A percentile compares a stretch with the other conserved stretches of the same genome.
Evolutionary conservation across 2,329 filamentous ascomycete species (phyloP).

Genomic region (Trichoderma sp.): DNA sequence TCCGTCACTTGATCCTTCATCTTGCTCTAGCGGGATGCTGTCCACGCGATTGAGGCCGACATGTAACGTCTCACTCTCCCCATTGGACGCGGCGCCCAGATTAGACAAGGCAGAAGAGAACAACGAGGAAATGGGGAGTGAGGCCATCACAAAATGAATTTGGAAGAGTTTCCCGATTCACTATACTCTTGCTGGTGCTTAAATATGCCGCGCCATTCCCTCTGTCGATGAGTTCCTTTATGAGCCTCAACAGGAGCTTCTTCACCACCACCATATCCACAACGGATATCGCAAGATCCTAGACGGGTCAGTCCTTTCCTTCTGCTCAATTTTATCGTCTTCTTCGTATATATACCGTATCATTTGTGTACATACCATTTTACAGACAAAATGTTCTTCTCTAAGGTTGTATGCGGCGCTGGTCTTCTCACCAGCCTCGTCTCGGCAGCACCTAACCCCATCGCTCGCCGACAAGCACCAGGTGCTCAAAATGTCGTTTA

Average conservation of each 20-base stretch:
- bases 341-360: constrained; percentile 8
- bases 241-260: constrained; percentile 6
- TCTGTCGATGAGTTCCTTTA: not conserved
- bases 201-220: not conserved
- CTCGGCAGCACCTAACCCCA: constrained; percentile 13
- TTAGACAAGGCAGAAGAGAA: not conserved
- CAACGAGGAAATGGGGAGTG: not conserved
- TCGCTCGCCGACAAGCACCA: constrained; percentile 17
- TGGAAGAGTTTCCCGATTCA: not conserved
- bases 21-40: not conserved
- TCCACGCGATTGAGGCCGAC: not conserved
- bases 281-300: not conserved
- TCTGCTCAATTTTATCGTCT: not conserved
- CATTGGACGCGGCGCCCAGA: constrained; percentile 7
- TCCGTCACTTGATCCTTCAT: constrained; percentile 17
- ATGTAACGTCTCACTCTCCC: constrained; percentile 14
- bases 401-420: not conserved
- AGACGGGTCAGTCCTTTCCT: constrained; percentile 14
- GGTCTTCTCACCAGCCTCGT: constrained; percentile 16
- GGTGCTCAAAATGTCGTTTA: constrained; percentile 31
- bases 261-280: not conserved
- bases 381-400: constrained; percentile 17
- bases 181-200: not conserved
- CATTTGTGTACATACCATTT: not conserved
- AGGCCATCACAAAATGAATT: not conserved